Base-by-base conservation (phyloP, 208 protist species). In the Wallacemonas collosoma region DNA sequence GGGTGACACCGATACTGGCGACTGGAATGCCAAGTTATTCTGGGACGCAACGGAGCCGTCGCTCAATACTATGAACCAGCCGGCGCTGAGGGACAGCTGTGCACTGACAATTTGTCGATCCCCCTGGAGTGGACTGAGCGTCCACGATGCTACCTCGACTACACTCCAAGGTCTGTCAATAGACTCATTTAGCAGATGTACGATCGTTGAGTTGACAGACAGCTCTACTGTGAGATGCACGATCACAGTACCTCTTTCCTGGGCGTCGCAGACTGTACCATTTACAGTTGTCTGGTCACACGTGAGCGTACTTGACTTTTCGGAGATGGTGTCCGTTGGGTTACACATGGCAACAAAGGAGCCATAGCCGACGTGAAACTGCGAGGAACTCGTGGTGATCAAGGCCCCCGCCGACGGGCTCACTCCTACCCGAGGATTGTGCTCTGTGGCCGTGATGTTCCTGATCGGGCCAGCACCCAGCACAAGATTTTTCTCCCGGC, bases 371-470 rank as follows among this genome's bases (percentile, higher is more conserved):
- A 63, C 7, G 35, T 56, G 38, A 64, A 73, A 66, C 4, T 39
- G 68, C 15, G 40, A 35, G 43, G 35, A 43, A 26, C 6, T 61
- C 64, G 8, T 45, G 41, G 41, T 39, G 53, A 38, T 65, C 6
- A 17, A 75, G 39, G 63, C 47, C 36, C 45, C 17, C 35, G 26
- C n/a, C 2, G 11, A 3, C 15, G 53, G 53, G 15, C 40, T 67
- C 48, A 79, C 17, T 53, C 44, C 36, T 68, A n/a, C 45, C 39
- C 47, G 39, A 57, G 11, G 2, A 26, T 70, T n/a, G 39, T 57
- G 2, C 26, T 65, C 53, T 36, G 77, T 66, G n/a, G 78, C 54
- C 36, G 57, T 17, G 2, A 71, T 56, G 40, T 72, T 82, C 1
- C 9, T 12, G 55, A 1, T 2, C 0, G 58, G 68, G 12, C 60